Base-by-base conservation (phyloP, 352 stramenopile genomes). In the Peronospora destructor region DNA sequence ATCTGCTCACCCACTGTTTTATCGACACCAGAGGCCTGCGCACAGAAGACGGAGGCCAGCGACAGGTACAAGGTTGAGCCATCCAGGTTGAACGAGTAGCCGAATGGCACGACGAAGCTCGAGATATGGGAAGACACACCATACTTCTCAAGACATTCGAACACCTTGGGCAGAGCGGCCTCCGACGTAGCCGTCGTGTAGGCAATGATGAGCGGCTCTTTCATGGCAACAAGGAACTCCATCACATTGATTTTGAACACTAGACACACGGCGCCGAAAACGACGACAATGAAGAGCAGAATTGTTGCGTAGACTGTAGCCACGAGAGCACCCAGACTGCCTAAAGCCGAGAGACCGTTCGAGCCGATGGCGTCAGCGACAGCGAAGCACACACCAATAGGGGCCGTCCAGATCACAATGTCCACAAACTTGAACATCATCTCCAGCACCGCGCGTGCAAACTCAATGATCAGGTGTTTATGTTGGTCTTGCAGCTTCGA, bases 341-440 rank as follows among this genome's bases (percentile, higher is more conserved):
- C 47, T 3, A 84, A 37, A 39, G 66, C 48, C 10, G 56, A 67
- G 5, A 79, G 39, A 46, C 73, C 73, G 57, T 84, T 84, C 32
- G 57, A 59, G 47, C 59, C 73, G 38, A 84, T 66, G 0, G 70
- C 67, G 35, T 71, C 65, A 32, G 73, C 73, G 30, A 84, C 62
- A 5, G 64, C 68, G 32, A 84, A 81, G 55, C 67, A 81, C 25
- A 84, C 73, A 49, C 73, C 70, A 21, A 84, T 49, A 4, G 73
- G 70, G 2, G 73, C 69, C 3, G 70, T 73, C 73, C 73, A 84
- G 46, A 84, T 79, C 35, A 84, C 62, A 53, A 84, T 81, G 48
- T 78, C 64, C 5, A 81, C 70, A 42, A 84, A 79, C 48, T 77
- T 81, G 54, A 84, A 84, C 69, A 81, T 81, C 64, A 81, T 76